Base-by-base conservation (phyloP, 352 stramenopile genomes). In the Hyphochytrium catenoides region DNA sequence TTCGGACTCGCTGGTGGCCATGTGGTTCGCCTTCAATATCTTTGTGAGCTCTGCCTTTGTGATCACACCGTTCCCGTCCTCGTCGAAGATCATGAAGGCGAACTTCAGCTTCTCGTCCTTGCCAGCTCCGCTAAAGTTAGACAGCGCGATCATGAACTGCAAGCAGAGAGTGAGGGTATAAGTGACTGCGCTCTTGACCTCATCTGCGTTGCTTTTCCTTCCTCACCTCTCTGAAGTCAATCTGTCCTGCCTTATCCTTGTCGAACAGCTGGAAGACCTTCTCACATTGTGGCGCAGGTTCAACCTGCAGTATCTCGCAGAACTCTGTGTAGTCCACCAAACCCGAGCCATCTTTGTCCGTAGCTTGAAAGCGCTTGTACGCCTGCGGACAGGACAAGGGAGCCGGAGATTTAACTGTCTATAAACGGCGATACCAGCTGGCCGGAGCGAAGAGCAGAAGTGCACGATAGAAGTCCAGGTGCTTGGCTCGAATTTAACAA, bases 51-150 rank as follows among this genome's bases (percentile, higher is more conserved):
- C 82, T 28, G 81, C 66, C 15, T 89, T 78, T 18, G 76, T 94
- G 43, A 94, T 91, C 16, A 90, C 74, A 24, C 76, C 77, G 46
- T 91, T 94, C 44, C 74, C 81, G 40, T 94, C 78, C 41, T 93
- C 77, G 36, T 94, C 84, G 22, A 91, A 92, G 14, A 94, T 59
- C 45, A 92, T 71, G 51, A 95, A 94, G 5, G 78, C 83, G 47
- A 94, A 94, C 52, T 94, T 93, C 39, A 95, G 67, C 50, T 93
- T 93, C 41, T 95, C 79, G 32, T 94, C 79, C 51, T 95, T 95
- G 36, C 84, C 68, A 7, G 75, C 78, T 9, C 75, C 79, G 0
- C 70, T 88, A 46, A 93, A 93, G 44, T 93, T 94, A 12, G 70
- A 83, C 31, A 94, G 54, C 20, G 68, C 74, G 50, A 93, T 93